These are phyloP conservation scores for Penicillium cataractarum DNA, from an alignment of 495 filamentous ascomycete genomes.

Conservation along the genomic window DNA sequence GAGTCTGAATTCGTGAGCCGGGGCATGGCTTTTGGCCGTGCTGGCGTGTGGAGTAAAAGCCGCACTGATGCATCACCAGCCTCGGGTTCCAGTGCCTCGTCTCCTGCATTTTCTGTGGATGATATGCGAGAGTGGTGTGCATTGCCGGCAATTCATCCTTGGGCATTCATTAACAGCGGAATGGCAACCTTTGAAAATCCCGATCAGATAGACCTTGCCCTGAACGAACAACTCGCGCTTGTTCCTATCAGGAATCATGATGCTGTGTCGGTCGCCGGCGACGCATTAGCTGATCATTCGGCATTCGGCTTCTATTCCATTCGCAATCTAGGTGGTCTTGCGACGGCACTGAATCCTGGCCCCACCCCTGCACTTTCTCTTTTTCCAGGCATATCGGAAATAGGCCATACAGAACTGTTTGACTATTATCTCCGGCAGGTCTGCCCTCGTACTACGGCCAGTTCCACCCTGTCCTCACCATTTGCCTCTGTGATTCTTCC, in stretches of 20 bases:
- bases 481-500: slow-evolving; percentile 48
- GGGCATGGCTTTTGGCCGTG: slow-evolving; percentile 48
- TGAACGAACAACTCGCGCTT: slow-evolving; percentile 33
- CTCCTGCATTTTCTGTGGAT: slow-evolving; percentile 19
- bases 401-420: slow-evolving; percentile 37
- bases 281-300: slow-evolving; percentile 1
- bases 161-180: slow-evolving; percentile 47
- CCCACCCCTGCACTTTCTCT: slow-evolving; percentile 28
- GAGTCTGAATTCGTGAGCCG: slow-evolving; percentile 50
- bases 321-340: slow-evolving; percentile 1
- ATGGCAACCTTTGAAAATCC: slow-evolving; percentile 37
- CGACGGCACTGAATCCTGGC: slow-evolving; percentile 1
- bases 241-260: slow-evolving; percentile 8
- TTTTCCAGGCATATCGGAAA: slow-evolving; percentile 34
- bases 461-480: slow-evolving; percentile 40
- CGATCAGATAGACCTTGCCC: slow-evolving; percentile 31
- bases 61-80: slow-evolving; percentile 13
- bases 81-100: slow-evolving; percentile 18
- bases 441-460: slow-evolving; percentile 47
- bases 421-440: slow-evolving; percentile 50
- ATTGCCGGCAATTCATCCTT: slow-evolving; percentile 33
- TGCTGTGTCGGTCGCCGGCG: neutral
- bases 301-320: slow-evolving; percentile 8
- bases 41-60: slow-evolving; percentile 48
- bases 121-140: slow-evolving; percentile 38